phyloP scores from a whole-genome alignment of 208 protist species.

The Naegleria gruberi region DNA sequence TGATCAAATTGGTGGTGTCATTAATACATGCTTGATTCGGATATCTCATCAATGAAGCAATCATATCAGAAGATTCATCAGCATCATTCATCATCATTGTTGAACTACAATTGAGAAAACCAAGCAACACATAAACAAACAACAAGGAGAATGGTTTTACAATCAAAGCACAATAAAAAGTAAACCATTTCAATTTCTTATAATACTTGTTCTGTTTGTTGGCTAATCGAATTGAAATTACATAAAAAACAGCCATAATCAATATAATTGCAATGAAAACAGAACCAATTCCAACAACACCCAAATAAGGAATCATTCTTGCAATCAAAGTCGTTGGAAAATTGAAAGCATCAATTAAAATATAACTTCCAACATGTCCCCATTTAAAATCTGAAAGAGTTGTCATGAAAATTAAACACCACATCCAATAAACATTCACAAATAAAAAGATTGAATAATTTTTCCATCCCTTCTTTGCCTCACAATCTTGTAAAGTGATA shows the following conservation, averaged over 20 bases:
- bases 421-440: neutral
- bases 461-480: neutral
- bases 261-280: neutral
- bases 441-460: neutral
- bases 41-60: too few relatives aligned
- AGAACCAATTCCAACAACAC: neutral
- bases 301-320: neutral
- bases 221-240: neutral
- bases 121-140: neutral
- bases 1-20: too few relatives aligned
- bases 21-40: too few relatives aligned
- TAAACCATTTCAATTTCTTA: neutral
- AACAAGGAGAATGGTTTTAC: neutral
- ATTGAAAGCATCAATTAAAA: neutral
- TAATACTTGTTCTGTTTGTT: neutral
- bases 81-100: too few relatives aligned
- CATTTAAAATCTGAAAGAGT: neutral
- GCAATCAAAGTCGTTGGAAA: neutral
- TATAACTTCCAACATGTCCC: neutral
- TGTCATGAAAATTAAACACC: neutral
- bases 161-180: neutral
- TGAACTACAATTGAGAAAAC: neutral
- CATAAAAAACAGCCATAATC: neutral
- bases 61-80: too few relatives aligned
- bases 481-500: neutral